A percentile compares a stretch with the other conserved stretches of the same genome.
Evolutionary conservation across 176 grass and related monocot genomes (phyloP).

Genomic region (Rhipidocladum racemiflorum): DNA sequence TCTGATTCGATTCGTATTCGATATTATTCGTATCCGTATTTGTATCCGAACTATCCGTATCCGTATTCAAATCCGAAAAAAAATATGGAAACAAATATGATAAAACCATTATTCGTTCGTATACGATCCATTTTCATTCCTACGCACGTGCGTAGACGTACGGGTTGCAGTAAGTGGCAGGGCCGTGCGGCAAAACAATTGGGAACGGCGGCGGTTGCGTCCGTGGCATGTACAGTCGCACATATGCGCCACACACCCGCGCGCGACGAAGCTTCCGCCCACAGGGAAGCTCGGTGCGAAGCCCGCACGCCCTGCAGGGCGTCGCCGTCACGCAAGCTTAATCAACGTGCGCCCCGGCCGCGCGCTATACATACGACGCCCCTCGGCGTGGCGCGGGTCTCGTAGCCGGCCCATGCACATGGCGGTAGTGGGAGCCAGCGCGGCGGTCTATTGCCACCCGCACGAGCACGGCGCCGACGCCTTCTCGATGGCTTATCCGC

Average conservation of each 20-base stretch:
- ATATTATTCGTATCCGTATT: too few relatives aligned
- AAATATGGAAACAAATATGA: too few relatives aligned
- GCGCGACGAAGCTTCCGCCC: constrained; percentile 39
- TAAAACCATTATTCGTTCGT: too few relatives aligned
- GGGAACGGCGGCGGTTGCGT: constrained; percentile 8
- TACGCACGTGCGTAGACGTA: too few relatives aligned
- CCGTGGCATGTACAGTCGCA: neutral
- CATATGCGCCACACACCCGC: neutral
- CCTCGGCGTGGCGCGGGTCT: too few relatives aligned
- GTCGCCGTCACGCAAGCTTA: neutral
- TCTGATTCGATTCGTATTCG: too few relatives aligned
- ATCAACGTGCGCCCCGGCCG: neutral
- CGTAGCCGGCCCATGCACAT: neutral
- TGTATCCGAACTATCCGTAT: too few relatives aligned
- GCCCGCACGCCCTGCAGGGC: neutral
- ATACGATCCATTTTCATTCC: too few relatives aligned
- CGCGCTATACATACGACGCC: constrained; percentile 6
- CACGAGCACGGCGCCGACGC: neutral
- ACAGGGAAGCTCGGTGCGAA: constrained; percentile 44
- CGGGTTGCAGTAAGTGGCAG: neutral
- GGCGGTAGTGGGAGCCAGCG: neutral
- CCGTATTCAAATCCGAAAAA: too few relatives aligned
- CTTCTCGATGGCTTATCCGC: constrained; percentile 13
- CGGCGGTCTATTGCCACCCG: neutral
- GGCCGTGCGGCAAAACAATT: neutral